These are phyloP conservation scores for Paraglomus brasilianum DNA, from an alignment of 192 early-diverging fungal species.

Conservation along the genomic window DNA sequence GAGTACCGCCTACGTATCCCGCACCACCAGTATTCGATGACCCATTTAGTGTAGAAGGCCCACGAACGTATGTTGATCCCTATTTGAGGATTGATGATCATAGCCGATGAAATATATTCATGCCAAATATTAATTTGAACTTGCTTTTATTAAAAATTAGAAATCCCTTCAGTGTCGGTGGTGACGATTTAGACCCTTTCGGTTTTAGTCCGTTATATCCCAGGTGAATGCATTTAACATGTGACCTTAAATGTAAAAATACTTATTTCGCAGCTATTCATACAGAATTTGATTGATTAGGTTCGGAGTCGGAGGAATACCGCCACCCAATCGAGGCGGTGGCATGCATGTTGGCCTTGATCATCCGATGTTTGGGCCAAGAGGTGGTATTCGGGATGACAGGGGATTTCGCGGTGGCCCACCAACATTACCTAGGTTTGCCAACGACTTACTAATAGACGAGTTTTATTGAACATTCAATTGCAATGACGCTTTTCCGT, in stretches of 20 bases:
- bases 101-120: too few species aligned
- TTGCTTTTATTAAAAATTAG: conserved; percentile 18
- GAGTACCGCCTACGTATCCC: conserved; percentile 33
- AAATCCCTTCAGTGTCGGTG: conserved; percentile 65
- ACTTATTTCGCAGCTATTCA: conserved; percentile 11
- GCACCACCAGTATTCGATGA: conserved; percentile 50
- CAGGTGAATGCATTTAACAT: conserved; percentile 37
- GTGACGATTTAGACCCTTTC: conserved; percentile 72
- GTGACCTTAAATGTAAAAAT: not conserved
- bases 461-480: too few species aligned
- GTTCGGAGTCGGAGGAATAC: conserved; percentile 36
- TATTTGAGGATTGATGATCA: not conserved
- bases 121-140: not conserved
- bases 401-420: conserved; percentile 57
- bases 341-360: conserved; percentile 87
- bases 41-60: conserved; percentile 47
- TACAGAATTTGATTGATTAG: conserved; percentile 34
- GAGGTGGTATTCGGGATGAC: conserved; percentile 34
- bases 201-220: conserved; percentile 43
- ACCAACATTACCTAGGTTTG: conserved; percentile 54
- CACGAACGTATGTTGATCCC: too few species aligned
- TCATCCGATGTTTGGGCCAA: conserved; percentile 79
- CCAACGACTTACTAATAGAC: not conserved
- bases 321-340: conserved; percentile 50
- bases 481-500: conserved; percentile 2